Evolutionary conservation across 1,139 yeast species (phyloP).

Genomic region (Taiozyma sp.): DNA sequence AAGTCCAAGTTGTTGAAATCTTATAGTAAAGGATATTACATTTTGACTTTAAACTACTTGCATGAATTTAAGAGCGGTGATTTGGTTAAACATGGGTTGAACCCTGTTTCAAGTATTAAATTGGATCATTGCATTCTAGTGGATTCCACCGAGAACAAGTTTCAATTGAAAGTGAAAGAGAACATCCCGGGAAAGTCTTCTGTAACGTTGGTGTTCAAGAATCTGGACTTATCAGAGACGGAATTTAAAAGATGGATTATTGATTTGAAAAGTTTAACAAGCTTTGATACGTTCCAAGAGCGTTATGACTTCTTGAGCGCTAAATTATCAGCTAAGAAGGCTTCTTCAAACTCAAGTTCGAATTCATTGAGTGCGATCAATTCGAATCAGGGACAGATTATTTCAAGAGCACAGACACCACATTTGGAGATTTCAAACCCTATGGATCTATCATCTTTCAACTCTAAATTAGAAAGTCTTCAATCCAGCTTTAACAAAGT

Average conservation of each 20-base stretch:
- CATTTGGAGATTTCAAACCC: conserved; percentile 17
- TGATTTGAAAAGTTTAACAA: conserved; percentile 37
- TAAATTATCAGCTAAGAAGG: background rate
- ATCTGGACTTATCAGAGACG: conserved; percentile 28
- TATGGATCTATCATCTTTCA: conserved; percentile 21
- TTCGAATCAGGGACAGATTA: background rate
- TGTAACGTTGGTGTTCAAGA: conserved; percentile 16
- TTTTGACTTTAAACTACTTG: conserved; percentile 65
- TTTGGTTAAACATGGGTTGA: conserved; percentile 45
- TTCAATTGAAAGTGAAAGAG: conserved; percentile 19
- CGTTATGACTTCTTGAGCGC: conserved; percentile 30
- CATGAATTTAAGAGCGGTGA: conserved; percentile 70
- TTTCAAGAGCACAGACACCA: conserved; percentile 18
- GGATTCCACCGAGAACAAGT: conserved; percentile 31
- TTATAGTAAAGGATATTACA: conserved; percentile 63
- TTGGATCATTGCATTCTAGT: conserved; percentile 34
- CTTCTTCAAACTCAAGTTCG: background rate
- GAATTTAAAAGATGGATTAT: conserved; percentile 41
- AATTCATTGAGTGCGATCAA: background rate
- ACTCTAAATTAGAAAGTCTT: conserved; percentile 41
- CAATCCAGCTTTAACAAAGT: conserved; percentile 12
- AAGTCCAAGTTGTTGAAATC: conserved; percentile 62
- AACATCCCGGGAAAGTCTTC: background rate
- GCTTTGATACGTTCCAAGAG: conserved; percentile 29
- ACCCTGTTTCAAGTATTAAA: conserved; percentile 37